Conservation (phyloP, 2,329 filamentous ascomycete genomes). For the Ascochyta clinopodiicola region DNA sequence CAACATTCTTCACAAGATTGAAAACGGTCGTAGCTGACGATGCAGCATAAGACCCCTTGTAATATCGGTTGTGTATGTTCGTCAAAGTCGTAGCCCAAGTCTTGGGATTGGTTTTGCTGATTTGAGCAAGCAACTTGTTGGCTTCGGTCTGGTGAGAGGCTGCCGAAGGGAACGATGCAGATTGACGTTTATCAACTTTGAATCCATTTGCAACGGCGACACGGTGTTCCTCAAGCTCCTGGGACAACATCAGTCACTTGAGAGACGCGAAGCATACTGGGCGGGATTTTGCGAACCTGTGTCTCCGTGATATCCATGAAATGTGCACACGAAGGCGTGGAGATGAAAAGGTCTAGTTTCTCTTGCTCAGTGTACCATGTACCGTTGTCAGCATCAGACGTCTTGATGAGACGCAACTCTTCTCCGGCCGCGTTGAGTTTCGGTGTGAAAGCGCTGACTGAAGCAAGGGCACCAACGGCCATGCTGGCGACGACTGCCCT, state of each 20-base stretch:
- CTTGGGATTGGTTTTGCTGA: constrained; percentile 24
- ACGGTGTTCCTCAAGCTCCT: constrained; percentile 19
- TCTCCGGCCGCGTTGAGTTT: constrained; percentile 19
- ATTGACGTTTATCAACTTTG: constrained; percentile 20
- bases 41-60: constrained; percentile 57
- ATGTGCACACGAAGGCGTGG: constrained; percentile 17
- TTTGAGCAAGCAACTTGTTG: constrained; percentile 15
- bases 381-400: constrained; percentile 15
- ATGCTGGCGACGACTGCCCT: constrained; percentile 7
- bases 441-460: neutral
- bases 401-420: constrained; percentile 19
- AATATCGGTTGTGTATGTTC: constrained; percentile 26
- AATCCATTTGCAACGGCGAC: constrained; percentile 15
- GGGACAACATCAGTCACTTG: neutral
- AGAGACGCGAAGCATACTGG: too few relatives aligned
- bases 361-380: constrained; percentile 22
- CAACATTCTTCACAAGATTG: constrained; percentile 71
- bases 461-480: constrained; percentile 11
- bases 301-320: constrained; percentile 22
- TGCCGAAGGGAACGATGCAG: constrained; percentile 17
- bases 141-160: constrained; percentile 17
- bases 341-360: constrained; percentile 19
- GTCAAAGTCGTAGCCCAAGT: constrained; percentile 22
- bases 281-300: neutral
- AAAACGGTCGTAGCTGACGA: constrained; percentile 87